Evolutionary conservation across 805 yeast species (phyloP).

Genomic region (Jamesozyma spencerorum): DNA sequence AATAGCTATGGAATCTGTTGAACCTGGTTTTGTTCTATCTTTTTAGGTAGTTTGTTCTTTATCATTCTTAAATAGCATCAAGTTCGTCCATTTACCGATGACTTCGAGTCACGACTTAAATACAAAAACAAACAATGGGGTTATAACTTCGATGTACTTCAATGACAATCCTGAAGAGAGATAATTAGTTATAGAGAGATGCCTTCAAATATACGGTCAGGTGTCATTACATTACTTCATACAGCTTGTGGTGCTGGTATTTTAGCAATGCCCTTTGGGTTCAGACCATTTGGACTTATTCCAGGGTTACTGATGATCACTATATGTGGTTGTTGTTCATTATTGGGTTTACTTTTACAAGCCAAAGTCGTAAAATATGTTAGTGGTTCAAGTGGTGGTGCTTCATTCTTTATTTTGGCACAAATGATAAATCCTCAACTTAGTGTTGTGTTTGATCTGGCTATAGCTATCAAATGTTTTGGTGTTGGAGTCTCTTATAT

Average conservation of each 20-base stretch:
- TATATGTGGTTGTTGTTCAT: conserved; percentile 24
- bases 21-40: no score
- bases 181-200: conserved; percentile 4
- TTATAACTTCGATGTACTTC: not conserved
- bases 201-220: conserved; percentile 24
- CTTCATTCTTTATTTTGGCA: conserved; percentile 46
- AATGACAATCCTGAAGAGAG: no score
- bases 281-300: conserved; percentile 32
- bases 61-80: no score
- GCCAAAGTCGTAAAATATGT: conserved; percentile 48
- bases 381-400: conserved; percentile 23
- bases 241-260: conserved; percentile 51
- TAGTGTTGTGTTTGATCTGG: conserved; percentile 52
- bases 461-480: conserved; percentile 59
- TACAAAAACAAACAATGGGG: not conserved
- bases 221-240: conserved; percentile 28
- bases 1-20: no score
- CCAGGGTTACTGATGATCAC: conserved; percentile 20
- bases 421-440: conserved; percentile 51
- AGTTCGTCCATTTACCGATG: no score
- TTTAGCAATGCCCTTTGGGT: conserved; percentile 66
- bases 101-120: not conserved
- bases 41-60: no score
- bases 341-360: conserved; percentile 50
- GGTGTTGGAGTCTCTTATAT: conserved; percentile 59